These are phyloP conservation scores for Asclepias syriaca DNA, from an alignment of 257 asterid species.

Conservation along the genomic window DNA sequence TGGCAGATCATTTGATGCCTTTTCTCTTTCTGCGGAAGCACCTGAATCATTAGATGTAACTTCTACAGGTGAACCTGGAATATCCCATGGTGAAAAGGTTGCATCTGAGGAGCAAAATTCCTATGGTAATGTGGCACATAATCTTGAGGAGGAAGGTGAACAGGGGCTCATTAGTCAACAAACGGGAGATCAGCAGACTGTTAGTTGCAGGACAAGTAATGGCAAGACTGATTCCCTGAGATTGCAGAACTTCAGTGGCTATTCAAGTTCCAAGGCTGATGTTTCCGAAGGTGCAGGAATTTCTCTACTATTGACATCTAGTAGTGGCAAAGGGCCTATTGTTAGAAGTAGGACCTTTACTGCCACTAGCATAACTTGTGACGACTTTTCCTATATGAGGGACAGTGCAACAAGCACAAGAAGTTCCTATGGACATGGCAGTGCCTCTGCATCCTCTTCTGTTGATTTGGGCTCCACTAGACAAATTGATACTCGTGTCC, in stretches of 20 bases:
- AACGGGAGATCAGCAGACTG: slow-evolving; percentile 24
- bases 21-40: slow-evolving; percentile 27
- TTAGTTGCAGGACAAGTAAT: slow-evolving; percentile 14
- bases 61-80: slow-evolving; percentile 27
- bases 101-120: slow-evolving; percentile 23
- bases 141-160: slow-evolving; percentile 29
- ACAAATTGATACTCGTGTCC: slow-evolving; percentile 49
- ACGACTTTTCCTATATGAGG: slow-evolving; percentile 70
- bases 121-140: slow-evolving; percentile 21
- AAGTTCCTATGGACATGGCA: slow-evolving; percentile 72
- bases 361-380: slow-evolving; percentile 64
- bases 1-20: slow-evolving; percentile 26
- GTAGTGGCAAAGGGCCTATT: slow-evolving; percentile 49
- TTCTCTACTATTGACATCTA: slow-evolving; percentile 61
- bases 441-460: slow-evolving; percentile 77
- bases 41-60: slow-evolving; percentile 33
- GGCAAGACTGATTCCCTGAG: slow-evolving; percentile 22
- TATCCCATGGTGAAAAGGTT: slow-evolving; percentile 23
- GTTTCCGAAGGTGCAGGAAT: slow-evolving; percentile 67
- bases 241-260: slow-evolving; percentile 20
- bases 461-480: slow-evolving; percentile 65
- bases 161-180: slow-evolving; percentile 18
- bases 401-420: slow-evolving; percentile 65
- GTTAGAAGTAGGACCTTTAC: slow-evolving; percentile 73
- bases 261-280: slow-evolving; percentile 36